phyloP scores from a whole-genome alignment of 2,329 filamentous ascomycete species.

The Fusarium clavum region DNA sequence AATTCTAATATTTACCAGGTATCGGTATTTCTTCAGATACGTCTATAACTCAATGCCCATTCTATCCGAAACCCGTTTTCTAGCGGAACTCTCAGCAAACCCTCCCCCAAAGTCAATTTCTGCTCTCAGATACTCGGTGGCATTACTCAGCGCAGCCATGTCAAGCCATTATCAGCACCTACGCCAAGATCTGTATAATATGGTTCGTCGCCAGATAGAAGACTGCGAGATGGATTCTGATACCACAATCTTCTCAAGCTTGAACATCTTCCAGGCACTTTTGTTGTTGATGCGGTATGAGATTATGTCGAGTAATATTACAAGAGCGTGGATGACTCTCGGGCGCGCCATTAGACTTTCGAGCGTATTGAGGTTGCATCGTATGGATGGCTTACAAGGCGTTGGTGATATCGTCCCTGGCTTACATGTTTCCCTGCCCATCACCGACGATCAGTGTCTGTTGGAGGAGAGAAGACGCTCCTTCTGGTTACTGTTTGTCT shows the following conservation, averaged over 20 bases:
- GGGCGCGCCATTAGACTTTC: not conserved
- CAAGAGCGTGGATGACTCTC: not conserved
- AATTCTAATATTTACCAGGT: accelerated
- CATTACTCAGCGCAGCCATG: not conserved
- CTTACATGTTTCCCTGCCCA: accelerated
- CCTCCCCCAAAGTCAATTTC: not conserved
- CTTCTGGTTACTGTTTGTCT: not conserved
- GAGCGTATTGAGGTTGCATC: not conserved
- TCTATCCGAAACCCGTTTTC: not conserved
- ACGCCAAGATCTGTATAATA: accelerated
- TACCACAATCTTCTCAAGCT: accelerated
- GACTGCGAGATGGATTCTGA: not conserved
- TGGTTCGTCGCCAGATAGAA: not conserved
- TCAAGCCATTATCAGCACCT: not conserved
- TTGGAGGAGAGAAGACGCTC: not conserved
- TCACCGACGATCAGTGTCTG: accelerated
- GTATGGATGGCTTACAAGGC: not conserved
- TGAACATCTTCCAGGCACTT: not conserved
- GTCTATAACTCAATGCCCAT: not conserved
- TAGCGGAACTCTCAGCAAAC: accelerated
- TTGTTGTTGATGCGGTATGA: not conserved
- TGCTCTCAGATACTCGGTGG: not conserved
- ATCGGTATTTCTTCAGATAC: not conserved
- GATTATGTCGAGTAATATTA: not conserved
- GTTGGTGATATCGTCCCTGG: not conserved